Evolutionary conservation across 768 basidiomycete species (phyloP).

Genomic region (Auricularia heimuer): DNA sequence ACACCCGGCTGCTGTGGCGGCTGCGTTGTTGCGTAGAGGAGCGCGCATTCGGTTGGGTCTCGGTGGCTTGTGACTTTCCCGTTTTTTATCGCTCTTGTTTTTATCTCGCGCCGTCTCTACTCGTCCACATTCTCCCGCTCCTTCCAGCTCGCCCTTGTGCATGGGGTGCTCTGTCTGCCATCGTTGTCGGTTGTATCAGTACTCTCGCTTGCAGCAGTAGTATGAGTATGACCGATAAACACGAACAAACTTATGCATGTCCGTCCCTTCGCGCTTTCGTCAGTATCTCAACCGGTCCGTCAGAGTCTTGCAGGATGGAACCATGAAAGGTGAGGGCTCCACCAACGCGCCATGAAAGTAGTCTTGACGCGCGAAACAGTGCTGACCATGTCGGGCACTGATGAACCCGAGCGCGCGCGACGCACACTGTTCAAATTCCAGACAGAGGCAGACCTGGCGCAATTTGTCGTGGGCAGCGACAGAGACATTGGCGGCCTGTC

Average conservation of each 20-base stretch:
- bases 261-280: background rate
- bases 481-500: slow-evolving; percentile 80
- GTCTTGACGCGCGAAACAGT: slow-evolving; percentile 31
- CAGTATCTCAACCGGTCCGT: background rate
- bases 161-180: background rate
- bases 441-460: slow-evolving; percentile 41
- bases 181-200: background rate
- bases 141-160: background rate
- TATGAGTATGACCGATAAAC: background rate
- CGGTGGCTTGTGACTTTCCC: background rate
- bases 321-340: background rate
- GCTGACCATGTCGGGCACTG: slow-evolving; percentile 67
- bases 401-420: slow-evolving; percentile 50
- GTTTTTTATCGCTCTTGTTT: background rate
- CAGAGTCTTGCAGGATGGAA: background rate
- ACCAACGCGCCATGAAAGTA: background rate
- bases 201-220: background rate
- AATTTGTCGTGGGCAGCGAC: slow-evolving; percentile 78
- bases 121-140: background rate
- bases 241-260: slow-evolving; percentile 1
- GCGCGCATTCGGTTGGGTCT: background rate
- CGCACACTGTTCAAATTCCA: slow-evolving; percentile 59
- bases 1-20: slow-evolving; percentile 51
- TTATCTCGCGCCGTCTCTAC: background rate
- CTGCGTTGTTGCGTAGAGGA: slow-evolving; percentile 44